These are phyloP conservation scores for Termitomyces sp. DNA, from an alignment of 768 basidiomycete genomes.

Conservation along the genomic window DNA sequence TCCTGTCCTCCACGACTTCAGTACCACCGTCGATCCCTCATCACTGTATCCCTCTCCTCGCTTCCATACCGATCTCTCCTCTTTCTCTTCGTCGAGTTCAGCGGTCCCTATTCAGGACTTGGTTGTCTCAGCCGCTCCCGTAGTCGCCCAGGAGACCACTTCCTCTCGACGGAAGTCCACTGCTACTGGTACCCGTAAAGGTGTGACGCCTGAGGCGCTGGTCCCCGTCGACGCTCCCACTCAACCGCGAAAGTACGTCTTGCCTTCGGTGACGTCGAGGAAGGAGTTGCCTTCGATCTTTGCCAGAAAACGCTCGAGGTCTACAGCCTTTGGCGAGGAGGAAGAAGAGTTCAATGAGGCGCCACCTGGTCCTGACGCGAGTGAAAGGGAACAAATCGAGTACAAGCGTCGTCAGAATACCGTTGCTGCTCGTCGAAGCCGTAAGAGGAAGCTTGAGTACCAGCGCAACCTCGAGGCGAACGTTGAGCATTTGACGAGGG, in stretches of 20 bases:
- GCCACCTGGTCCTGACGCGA: constrained; percentile 29
- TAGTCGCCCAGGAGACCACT: neutral
- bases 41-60: constrained; percentile 26
- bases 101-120: constrained; percentile 1
- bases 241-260: constrained; percentile 61
- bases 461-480: constrained; percentile 53
- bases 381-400: constrained; percentile 63
- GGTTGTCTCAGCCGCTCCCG: constrained; percentile 9
- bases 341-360: constrained; percentile 36
- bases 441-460: constrained; percentile 70
- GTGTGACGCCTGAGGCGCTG: constrained; percentile 53
- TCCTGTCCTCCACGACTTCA: constrained; percentile 30
- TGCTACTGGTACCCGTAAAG: constrained; percentile 69
- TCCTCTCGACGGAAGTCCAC: constrained; percentile 19
- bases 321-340: constrained; percentile 39
- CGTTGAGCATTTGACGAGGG: constrained; percentile 37
- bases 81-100: constrained; percentile 7
- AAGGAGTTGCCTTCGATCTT: constrained; percentile 69
- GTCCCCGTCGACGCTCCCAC: constrained; percentile 72
- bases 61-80: constrained; percentile 10
- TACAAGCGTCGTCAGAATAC: constrained; percentile 79
- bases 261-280: constrained; percentile 63
- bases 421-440: constrained; percentile 68
- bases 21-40: constrained; percentile 26
- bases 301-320: constrained; percentile 55